A percentile compares a stretch with the other conserved stretches of the same genome.
phyloP scores from a whole-genome alignment of 257 asterid genomes.

The Leptodermis oblonga region DNA sequence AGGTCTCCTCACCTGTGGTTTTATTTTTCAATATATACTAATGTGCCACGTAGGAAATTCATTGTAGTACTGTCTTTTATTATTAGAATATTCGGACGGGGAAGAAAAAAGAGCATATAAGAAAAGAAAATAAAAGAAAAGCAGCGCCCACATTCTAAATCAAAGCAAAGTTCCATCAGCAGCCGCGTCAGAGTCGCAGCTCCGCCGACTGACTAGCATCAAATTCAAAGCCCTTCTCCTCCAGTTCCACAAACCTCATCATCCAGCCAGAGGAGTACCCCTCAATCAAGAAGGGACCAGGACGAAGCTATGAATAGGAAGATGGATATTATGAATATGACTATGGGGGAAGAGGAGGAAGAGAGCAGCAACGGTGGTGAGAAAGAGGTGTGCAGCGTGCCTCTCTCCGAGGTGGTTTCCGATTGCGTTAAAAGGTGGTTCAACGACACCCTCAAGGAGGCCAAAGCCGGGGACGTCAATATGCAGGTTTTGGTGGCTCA shows the following conservation, averaged over 20 bases:
- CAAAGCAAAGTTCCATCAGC: too few relatives aligned
- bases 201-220: too few relatives aligned
- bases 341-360: conserved; percentile 7
- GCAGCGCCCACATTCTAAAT: too few relatives aligned
- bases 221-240: conserved; percentile 5
- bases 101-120: too few relatives aligned
- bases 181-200: too few relatives aligned
- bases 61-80: too few relatives aligned
- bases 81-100: too few relatives aligned
- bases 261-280: too few relatives aligned
- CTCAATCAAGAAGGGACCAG: not conserved
- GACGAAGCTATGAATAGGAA: not conserved
- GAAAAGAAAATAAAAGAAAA: too few relatives aligned
- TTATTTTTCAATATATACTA: too few relatives aligned
- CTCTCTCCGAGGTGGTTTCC: conserved; percentile 60
- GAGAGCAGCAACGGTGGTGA: conserved; percentile 21
- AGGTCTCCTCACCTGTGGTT: too few relatives aligned
- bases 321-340: not conserved
- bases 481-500: conserved; percentile 77
- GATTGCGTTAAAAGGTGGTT: conserved; percentile 72
- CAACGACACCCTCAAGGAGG: conserved; percentile 69
- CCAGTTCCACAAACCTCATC: conserved; percentile 2
- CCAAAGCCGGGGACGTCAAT: conserved; percentile 59
- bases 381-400: conserved; percentile 19
- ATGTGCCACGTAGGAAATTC: too few relatives aligned